Evolutionary conservation across 768 basidiomycete species (phyloP).

Genomic region (Candolleomyces efflorescens): DNA sequence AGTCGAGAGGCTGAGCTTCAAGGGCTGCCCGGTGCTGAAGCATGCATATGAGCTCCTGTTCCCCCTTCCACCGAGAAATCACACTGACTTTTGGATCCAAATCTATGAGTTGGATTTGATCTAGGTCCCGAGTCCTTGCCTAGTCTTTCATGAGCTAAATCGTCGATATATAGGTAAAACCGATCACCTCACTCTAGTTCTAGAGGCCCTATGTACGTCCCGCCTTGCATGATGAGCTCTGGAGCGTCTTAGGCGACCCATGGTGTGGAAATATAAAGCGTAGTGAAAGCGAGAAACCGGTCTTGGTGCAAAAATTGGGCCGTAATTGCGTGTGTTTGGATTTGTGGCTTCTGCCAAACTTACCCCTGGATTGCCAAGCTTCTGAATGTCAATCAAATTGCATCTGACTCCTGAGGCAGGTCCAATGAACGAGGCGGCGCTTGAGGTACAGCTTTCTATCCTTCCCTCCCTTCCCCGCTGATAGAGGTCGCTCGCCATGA

Average conservation of each 20-base stretch:
- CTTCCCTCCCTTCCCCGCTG: too few relatives aligned
- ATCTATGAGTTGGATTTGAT: neutral
- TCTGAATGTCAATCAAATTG: too few relatives aligned
- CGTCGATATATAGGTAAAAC: too few relatives aligned
- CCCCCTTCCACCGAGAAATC: neutral
- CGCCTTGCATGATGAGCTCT: neutral
- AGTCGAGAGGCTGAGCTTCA: conserved; percentile 30
- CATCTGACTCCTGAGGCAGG: too few relatives aligned
- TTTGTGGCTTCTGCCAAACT: too few relatives aligned
- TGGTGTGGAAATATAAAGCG: neutral
- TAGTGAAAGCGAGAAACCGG: too few relatives aligned
- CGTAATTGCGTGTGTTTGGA: too few relatives aligned
- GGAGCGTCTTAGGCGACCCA: conserved; percentile 1
- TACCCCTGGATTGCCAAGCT: too few relatives aligned
- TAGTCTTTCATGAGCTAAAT: neutral
- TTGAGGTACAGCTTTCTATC: too few relatives aligned
- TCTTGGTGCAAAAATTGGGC: too few relatives aligned
- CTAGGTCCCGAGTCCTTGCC: neutral
- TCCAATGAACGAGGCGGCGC: too few relatives aligned
- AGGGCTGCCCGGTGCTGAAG: neutral
- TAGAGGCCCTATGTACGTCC: neutral
- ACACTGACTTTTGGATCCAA: neutral
- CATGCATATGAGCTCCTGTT: neutral
- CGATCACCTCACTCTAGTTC: neutral
- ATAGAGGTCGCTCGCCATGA: too few relatives aligned